Conservation (phyloP, 192 early-diverging fungal genomes). For the Physocladia obscura region DNA sequence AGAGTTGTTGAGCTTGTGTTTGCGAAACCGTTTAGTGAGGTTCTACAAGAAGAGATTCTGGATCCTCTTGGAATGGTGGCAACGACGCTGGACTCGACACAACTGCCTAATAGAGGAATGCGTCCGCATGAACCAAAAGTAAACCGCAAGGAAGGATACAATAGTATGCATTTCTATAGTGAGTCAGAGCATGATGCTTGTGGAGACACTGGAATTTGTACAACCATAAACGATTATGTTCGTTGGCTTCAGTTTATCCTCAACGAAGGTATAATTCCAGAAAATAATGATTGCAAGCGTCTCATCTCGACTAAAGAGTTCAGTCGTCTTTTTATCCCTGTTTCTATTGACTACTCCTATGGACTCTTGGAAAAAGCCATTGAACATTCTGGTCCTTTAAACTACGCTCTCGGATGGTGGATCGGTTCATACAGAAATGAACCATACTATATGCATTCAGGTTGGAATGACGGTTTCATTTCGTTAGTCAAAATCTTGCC, state of each 20-base stretch:
- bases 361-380: not conserved
- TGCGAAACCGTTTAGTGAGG: not conserved
- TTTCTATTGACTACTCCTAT: not conserved
- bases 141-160: not conserved
- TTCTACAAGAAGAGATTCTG: conserved; percentile 9
- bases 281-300: not conserved
- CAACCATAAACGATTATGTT: not conserved
- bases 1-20: not conserved
- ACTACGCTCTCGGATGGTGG: not conserved
- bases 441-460: no score
- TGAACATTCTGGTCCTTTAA: not conserved
- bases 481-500: no score
- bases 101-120: not conserved
- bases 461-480: no score
- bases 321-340: not conserved
- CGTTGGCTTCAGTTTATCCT: not conserved
- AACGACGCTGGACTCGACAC: conserved; percentile 1
- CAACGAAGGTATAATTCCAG: not conserved
- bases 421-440: not conserved
- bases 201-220: conserved; percentile 5
- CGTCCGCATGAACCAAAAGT: not conserved
- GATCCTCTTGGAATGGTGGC: conserved; percentile 19
- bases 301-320: not conserved
- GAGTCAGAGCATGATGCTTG: not conserved
- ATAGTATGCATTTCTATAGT: not conserved